Evolutionary conservation across 495 filamentous ascomycete species (phyloP).

Genomic region (Penicillium manginii): DNA sequence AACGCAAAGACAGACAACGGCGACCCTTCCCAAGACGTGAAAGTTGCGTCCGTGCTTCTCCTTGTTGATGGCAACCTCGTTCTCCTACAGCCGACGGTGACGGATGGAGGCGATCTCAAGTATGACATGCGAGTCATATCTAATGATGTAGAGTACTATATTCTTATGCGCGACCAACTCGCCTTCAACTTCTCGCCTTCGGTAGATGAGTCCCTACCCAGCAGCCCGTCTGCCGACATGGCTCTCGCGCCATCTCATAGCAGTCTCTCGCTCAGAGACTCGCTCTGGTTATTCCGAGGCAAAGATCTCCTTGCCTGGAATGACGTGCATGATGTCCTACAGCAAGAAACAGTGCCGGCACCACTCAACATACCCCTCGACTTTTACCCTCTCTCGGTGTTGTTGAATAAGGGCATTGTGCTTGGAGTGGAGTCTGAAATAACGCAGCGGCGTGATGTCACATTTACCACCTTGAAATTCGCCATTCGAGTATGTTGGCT

Average conservation of each 20-base stretch:
- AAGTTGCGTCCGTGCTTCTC: constrained; percentile 91
- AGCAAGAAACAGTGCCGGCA: constrained; percentile 50
- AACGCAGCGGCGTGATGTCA: constrained; percentile 85
- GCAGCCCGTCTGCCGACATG: constrained; percentile 55
- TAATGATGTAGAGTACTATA: constrained; percentile 93
- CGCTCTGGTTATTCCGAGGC: constrained; percentile 94
- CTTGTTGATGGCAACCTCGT: constrained; percentile 96
- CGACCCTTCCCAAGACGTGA: constrained; percentile 94
- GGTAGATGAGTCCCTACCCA: constrained; percentile 49
- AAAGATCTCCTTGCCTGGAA: constrained; percentile 80
- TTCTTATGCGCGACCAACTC: constrained; percentile 84
- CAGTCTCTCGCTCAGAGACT: constrained; percentile 71
- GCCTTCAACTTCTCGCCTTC: constrained; percentile 51
- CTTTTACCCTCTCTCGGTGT: constrained; percentile 91
- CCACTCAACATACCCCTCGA: constrained; percentile 65
- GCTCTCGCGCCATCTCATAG: constrained; percentile 45
- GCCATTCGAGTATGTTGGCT: constrained; percentile 69
- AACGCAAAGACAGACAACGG: constrained; percentile 65
- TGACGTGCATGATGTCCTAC: constrained; percentile 85
- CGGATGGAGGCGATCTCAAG: constrained; percentile 77
- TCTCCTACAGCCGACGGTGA: constrained; percentile 81
- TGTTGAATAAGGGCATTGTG: constrained; percentile 83
- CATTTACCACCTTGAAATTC: constrained; percentile 84
- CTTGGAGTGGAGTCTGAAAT: constrained; percentile 91
- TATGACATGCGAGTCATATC: constrained; percentile 98